These are phyloP conservation scores for Peziza echinospora DNA, from an alignment of 495 filamentous ascomycete species.

Conservation along the genomic window DNA sequence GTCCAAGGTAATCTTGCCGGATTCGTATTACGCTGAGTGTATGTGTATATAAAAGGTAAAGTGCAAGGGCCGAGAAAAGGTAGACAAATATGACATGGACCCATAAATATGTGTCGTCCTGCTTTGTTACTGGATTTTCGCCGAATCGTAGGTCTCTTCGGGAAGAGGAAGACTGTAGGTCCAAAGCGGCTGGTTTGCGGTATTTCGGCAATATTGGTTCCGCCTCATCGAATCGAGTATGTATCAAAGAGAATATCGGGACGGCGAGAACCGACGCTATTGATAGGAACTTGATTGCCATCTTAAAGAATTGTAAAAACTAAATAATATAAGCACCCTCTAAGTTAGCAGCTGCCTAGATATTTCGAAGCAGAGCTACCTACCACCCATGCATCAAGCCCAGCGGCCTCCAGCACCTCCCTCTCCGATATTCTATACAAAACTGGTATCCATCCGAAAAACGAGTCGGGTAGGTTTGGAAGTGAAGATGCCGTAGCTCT, in stretches of 20 bases:
- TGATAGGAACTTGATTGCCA: slow-evolving; percentile 65
- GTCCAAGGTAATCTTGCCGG: slow-evolving; percentile 78
- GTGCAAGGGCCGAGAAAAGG: slow-evolving; percentile 56
- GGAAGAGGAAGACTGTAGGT: too few species aligned
- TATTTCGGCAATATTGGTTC: slow-evolving; percentile 1
- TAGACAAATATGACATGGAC: slow-evolving; percentile 83
- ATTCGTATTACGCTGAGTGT: slow-evolving; percentile 64
- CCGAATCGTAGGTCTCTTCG: too few species aligned
- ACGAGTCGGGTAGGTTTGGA: slow-evolving; percentile 62
- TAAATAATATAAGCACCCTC: slow-evolving; percentile 19
- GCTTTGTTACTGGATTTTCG: slow-evolving; percentile 22
- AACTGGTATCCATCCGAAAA: slow-evolving; percentile 85
- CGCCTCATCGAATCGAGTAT: slow-evolving; percentile 34
- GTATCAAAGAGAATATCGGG: slow-evolving; percentile 64
- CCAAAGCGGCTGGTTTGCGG: slow-evolving; percentile 2
- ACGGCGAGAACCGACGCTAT: slow-evolving; percentile 60
- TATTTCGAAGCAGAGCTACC: slow-evolving; percentile 18
- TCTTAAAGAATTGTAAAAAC: slow-evolving; percentile 88
- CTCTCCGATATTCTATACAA: slow-evolving; percentile 78
- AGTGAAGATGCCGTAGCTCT: slow-evolving; percentile 30
- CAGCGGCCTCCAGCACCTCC: slow-evolving; percentile 72
- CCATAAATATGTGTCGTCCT: slow-evolving; percentile 49
- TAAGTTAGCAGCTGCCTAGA: neutral
- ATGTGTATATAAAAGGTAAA: slow-evolving; percentile 66
- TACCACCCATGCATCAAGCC: slow-evolving; percentile 86